phyloP scores from a whole-genome alignment of 257 asterid genomes.

The Avicennia marina region DNA sequence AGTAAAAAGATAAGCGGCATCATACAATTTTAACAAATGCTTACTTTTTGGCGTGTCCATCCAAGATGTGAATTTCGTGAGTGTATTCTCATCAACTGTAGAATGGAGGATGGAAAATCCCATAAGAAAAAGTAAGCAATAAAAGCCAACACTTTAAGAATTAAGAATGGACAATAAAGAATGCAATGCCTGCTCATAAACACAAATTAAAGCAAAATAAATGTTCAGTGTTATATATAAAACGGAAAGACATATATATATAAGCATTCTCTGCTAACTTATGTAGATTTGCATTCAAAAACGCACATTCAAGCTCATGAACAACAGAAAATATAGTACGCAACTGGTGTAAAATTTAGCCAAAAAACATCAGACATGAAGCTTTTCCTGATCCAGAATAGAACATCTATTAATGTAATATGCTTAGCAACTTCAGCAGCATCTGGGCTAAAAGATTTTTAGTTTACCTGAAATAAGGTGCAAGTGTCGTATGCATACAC shows the following conservation, averaged over 20 bases:
- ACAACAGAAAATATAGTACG: no score
- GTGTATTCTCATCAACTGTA: slow-evolving; percentile 74
- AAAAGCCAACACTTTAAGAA: background rate
- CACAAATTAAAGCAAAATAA: background rate
- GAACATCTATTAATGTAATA: no score
- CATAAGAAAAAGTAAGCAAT: background rate
- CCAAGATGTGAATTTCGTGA: slow-evolving; percentile 66
- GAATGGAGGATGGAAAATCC: slow-evolving; percentile 12
- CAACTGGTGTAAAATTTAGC: background rate
- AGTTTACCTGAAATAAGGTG: no score
- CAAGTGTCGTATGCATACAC: background rate
- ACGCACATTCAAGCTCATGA: no score
- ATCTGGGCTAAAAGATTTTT: no score
- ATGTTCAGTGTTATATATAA: background rate
- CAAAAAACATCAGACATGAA: no score
- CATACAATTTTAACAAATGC: no score
- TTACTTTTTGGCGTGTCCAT: slow-evolving; percentile 98
- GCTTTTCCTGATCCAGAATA: no score
- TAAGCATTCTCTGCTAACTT: background rate
- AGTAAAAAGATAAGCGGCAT: no score
- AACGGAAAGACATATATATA: background rate
- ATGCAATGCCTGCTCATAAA: background rate
- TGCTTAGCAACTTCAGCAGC: no score
- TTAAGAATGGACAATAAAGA: slow-evolving; percentile 5
- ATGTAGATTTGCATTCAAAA: background rate